A percentile compares a stretch with the other conserved stretches of the same genome.
These are phyloP conservation scores for Stachybotrys echinatus DNA, from an alignment of 2,329 filamentous ascomycete species.

Conservation along the genomic window DNA sequence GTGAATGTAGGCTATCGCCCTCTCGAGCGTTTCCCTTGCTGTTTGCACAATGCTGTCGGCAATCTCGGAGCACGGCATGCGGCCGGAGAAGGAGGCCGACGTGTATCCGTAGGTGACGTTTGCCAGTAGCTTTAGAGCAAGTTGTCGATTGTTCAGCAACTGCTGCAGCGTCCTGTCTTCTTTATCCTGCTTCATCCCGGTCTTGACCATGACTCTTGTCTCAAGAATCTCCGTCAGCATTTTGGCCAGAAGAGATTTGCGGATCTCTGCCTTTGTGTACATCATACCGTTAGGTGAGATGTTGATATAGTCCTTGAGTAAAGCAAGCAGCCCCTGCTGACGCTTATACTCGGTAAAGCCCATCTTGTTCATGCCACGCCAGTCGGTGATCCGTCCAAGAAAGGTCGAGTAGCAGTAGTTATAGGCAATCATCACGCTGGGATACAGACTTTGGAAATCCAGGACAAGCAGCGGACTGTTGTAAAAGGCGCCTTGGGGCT, in stretches of 20 bases:
- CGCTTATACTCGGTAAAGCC: slow-evolving; percentile 85
- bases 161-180: slow-evolving; percentile 81
- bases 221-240: slow-evolving; percentile 96
- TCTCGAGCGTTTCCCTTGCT: slow-evolving; percentile 88
- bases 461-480: slow-evolving; percentile 82
- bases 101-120: slow-evolving; percentile 99
- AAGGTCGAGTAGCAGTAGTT: slow-evolving; percentile 99
- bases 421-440: slow-evolving; percentile 98
- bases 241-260: slow-evolving; percentile 87
- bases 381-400: slow-evolving; percentile 75
- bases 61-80: slow-evolving; percentile 97
- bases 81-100: slow-evolving; percentile 90
- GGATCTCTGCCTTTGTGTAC: slow-evolving; percentile 79
- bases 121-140: slow-evolving; percentile 93
- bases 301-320: slow-evolving; percentile 82
- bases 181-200: slow-evolving; percentile 90
- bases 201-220: slow-evolving; percentile 96
- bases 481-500: slow-evolving; percentile 93
- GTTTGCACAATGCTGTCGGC: slow-evolving; percentile 98
- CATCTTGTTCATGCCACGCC: slow-evolving; percentile 93
- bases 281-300: slow-evolving; percentile 96
- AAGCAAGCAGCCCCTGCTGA: slow-evolving; percentile 65
- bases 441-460: slow-evolving; percentile 94
- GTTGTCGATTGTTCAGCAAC: slow-evolving; percentile 85
- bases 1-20: slow-evolving; percentile 88